Evolutionary conservation across 495 filamentous ascomycete genomes (phyloP).

Genomic region (Hypoxylon rickii): DNA sequence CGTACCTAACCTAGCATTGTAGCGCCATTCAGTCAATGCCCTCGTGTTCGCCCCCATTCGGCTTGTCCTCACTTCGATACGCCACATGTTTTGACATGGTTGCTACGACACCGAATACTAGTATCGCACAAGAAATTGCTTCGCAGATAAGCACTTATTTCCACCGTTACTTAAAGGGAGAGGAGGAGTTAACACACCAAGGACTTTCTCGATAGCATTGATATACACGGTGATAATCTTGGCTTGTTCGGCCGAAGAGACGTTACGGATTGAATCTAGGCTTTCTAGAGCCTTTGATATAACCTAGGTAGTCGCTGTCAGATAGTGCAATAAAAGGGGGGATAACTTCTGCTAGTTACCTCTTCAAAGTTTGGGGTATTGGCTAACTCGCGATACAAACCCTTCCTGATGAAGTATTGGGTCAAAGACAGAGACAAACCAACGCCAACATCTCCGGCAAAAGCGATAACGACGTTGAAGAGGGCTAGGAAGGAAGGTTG

Average conservation of each 20-base stretch:
- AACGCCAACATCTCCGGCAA: constrained; percentile 6
- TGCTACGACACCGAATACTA: not conserved
- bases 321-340: not conserved
- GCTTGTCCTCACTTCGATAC: not conserved
- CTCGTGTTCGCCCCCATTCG: not conserved
- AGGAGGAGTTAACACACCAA: not conserved
- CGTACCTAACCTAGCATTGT: no score
- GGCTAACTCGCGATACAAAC: not conserved
- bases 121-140: constrained; percentile 6
- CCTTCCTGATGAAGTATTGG: not conserved
- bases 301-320: not conserved
- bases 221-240: constrained; percentile 1
- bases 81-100: constrained; percentile 2
- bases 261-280: not conserved
- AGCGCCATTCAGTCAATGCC: not conserved
- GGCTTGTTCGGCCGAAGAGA: not conserved
- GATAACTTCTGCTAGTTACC: not conserved
- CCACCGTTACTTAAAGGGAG: not conserved
- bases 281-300: constrained; percentile 6
- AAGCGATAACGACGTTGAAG: constrained; percentile 4
- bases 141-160: not conserved
- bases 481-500: constrained; percentile 1
- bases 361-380: not conserved
- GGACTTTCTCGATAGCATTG: constrained; percentile 1
- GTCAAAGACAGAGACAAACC: not conserved